Base-by-base conservation (phyloP, 768 basidiomycete species). In the Pilatotrama ljubarskyi region DNA sequence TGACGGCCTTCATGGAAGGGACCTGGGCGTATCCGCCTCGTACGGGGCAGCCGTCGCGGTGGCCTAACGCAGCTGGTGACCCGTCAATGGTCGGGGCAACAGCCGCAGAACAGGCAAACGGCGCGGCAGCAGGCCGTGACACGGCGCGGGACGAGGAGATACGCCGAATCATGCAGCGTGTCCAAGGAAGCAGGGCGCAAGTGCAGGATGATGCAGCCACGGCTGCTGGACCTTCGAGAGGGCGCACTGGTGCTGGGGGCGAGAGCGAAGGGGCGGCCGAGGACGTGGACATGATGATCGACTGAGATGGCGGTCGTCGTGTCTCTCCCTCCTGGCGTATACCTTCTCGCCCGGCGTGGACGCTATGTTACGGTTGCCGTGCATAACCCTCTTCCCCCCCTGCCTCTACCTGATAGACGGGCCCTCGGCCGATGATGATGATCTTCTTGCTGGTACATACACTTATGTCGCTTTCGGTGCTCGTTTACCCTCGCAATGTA, bases 281-380 rank as follows among this genome's bases (percentile, higher is more conserved):
- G 38, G 61, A 62, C 40, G 61, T 52, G 37, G 55, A 62, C 38
- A 62, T 62, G 61, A 36, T 51, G 50, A 43, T 62, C 8, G 61
- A 62, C 43, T 57, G 42, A 46, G 22, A 13, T 8, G 14, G 5
- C 38, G 14, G 14, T n/a, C 38, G n/a, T 42, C 8, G 15, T 20
- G n/a, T 37, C 53, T 11, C 17, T 5, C 20, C 24, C 2, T 55
- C 20, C 20, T 36, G 42, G 9, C 29, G 44, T 8, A 15, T 29
- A 26, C 14, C 52, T 26, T 24, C 29, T 29, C 11, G 7, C 22
- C 22, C 20, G 8, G 42, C 22, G 18, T 47, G 46, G 46, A 47
- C 46, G 46, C 4, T 32, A 5, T 32, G 29, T 5, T 32, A 32
- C 29, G 29, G 29, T 32, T 32, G 29, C 10, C 29, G 29, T 32